Percentiles rank a stretch among this genome's conserved stretches.
Evolutionary conservation across 306 rosid species (phyloP).

Genomic region (Fagus crenata): DNA sequence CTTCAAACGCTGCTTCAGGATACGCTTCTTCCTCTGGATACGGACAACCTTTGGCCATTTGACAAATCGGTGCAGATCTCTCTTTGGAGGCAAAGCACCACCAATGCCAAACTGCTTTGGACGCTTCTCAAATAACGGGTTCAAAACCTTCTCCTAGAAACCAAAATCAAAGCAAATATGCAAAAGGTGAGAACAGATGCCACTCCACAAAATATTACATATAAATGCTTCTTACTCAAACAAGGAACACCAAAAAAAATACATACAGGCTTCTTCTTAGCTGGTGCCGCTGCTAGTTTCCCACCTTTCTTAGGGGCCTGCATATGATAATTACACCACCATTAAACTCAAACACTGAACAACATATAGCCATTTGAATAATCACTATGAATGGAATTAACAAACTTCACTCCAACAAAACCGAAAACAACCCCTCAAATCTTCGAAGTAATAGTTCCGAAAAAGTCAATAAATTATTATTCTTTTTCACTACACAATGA

Average conservation of each 20-base stretch:
- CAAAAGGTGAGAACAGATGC: not conserved
- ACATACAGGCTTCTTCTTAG: constrained; percentile 54
- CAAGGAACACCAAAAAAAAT: not conserved
- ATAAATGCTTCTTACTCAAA: not conserved
- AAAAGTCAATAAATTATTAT: too few species aligned
- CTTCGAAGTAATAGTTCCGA: too few species aligned
- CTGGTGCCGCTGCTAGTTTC: constrained; percentile 39
- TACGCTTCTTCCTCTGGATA: constrained; percentile 65
- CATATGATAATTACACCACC: not conserved
- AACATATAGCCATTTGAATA: not conserved
- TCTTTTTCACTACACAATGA: too few species aligned
- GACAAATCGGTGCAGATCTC: constrained; percentile 62
- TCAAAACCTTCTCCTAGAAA: constrained; percentile 56
- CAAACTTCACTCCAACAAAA: not conserved
- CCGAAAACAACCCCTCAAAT: too few species aligned
- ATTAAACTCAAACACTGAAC: not conserved
- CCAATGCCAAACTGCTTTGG: constrained; percentile 76
- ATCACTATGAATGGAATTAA: not conserved
- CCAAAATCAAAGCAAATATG: not conserved
- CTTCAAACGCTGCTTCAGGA: constrained; percentile 67
- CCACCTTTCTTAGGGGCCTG: constrained; percentile 60
- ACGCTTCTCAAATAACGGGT: constrained; percentile 67
- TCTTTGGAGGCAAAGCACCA: constrained; percentile 80
- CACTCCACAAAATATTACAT: not conserved
- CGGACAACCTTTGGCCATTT: constrained; percentile 66